Conservation (phyloP, 2,329 filamentous ascomycete genomes). For the Lomentospora prolificans region DNA sequence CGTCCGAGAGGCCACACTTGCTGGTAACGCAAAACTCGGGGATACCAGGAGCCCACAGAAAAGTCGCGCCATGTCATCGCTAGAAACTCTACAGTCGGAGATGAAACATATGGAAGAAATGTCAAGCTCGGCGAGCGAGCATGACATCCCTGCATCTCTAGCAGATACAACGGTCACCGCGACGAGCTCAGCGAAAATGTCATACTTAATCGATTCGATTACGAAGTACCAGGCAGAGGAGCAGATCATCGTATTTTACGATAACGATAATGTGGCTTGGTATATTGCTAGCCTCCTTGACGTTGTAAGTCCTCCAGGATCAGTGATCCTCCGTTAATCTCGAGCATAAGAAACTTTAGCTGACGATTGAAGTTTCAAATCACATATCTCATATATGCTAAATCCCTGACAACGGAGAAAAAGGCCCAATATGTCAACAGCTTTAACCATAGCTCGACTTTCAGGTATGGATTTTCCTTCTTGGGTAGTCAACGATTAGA, state of each 20-base stretch:
- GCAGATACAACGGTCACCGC: constrained; percentile 56
- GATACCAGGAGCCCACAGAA: constrained; percentile 11
- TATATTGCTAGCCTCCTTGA: constrained; percentile 80
- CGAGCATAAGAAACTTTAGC: background rate
- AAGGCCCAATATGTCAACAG: constrained; percentile 67
- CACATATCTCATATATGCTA: constrained; percentile 58
- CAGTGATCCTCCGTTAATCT: background rate
- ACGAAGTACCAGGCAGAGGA: constrained; percentile 57
- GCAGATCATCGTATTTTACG: constrained; percentile 90
- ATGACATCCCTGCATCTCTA: constrained; percentile 38
- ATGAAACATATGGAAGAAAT: constrained; percentile 1
- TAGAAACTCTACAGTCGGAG: background rate
- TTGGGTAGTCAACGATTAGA: background rate
- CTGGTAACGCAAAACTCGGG: constrained; percentile 5
- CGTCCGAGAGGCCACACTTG: background rate
- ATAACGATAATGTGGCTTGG: constrained; percentile 75
- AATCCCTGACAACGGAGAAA: constrained; percentile 46
- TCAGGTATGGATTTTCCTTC: constrained; percentile 31
- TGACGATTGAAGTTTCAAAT: constrained; percentile 37
- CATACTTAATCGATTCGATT: constrained; percentile 70
- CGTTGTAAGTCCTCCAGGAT: constrained; percentile 33
- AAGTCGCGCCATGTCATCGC: background rate
- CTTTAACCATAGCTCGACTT: constrained; percentile 60
- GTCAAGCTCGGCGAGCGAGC: constrained; percentile 10
- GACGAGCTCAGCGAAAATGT: constrained; percentile 78